Percentiles rank a stretch among this genome's conserved stretches.
Evolutionary conservation across 2,329 filamentous ascomycete genomes (phyloP).

Genomic region (Botrytis fabae): DNA sequence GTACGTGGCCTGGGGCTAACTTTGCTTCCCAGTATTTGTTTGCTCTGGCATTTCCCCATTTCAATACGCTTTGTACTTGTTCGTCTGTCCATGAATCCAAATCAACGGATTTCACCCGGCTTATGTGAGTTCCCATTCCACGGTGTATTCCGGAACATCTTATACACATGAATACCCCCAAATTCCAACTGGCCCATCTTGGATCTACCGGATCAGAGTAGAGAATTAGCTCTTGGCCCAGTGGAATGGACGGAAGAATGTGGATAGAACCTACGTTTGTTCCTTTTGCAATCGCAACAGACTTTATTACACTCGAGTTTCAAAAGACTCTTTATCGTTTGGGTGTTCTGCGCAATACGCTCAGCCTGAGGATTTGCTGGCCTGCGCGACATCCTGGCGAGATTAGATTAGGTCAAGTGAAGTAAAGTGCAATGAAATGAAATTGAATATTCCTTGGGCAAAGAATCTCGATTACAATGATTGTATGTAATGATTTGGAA

Average conservation of each 20-base stretch:
- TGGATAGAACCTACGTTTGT: constrained; percentile 73
- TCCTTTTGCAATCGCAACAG: constrained; percentile 97
- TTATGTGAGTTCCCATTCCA: constrained; percentile 98
- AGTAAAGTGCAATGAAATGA: neutral
- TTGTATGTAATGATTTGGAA: constrained; percentile 10
- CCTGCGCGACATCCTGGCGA: constrained; percentile 76
- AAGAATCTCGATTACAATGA: neutral
- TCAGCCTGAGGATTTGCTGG: constrained; percentile 76
- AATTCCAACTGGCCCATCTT: constrained; percentile 98
- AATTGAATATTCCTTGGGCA: neutral
- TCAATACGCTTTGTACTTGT: constrained; percentile 88
- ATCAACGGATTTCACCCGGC: constrained; percentile 95
- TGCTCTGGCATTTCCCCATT: constrained; percentile 93
- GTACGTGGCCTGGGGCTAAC: constrained; percentile 83
- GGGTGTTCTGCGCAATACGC: constrained; percentile 88
- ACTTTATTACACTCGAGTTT: constrained; percentile 95
- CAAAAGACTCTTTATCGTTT: constrained; percentile 89
- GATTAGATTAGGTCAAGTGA: neutral
- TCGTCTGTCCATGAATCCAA: constrained; percentile 98
- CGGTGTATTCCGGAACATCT: constrained; percentile 98
- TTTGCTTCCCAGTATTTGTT: constrained; percentile 99
- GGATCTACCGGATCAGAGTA: constrained; percentile 63
- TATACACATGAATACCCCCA: constrained; percentile 97
- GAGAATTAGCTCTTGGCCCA: neutral
- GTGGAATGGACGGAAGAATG: neutral